These are phyloP conservation scores for Populus simonii DNA, from an alignment of 345 rosid genomes.

Conservation along the genomic window DNA sequence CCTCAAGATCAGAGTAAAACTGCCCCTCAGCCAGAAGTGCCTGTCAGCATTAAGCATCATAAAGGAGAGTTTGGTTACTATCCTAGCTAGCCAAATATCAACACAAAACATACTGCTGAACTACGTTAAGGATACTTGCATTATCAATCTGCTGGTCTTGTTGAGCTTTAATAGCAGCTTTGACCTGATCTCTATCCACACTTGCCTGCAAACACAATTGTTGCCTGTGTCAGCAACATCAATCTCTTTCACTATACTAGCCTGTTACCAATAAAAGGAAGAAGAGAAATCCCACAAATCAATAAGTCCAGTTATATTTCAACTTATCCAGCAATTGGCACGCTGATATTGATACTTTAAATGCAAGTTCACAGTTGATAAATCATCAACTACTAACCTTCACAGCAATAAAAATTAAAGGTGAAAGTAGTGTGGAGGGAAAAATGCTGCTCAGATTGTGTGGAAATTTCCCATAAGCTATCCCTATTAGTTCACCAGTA, in stretches of 20 bases:
- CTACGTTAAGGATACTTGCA: slow-evolving; percentile 36
- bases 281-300: background rate
- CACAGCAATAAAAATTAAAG: background rate
- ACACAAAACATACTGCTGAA: background rate
- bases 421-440: too few relatives aligned
- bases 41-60: slow-evolving; percentile 33
- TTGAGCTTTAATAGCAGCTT: slow-evolving; percentile 99
- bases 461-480: background rate
- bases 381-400: background rate
- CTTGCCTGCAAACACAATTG: slow-evolving; percentile 52
- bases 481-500: background rate
- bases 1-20: slow-evolving; percentile 89
- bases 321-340: background rate
- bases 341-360: background rate
- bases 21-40: slow-evolving; percentile 92
- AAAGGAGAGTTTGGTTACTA: slow-evolving; percentile 8
- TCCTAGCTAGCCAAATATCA: background rate
- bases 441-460: background rate
- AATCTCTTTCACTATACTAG: background rate
- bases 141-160: slow-evolving; percentile 96
- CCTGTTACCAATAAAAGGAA: background rate
- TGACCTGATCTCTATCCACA: slow-evolving; percentile 86
- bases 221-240: background rate
- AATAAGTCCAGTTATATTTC: background rate
- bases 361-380: background rate